These are phyloP conservation scores for Agaricales sp. DNA, from an alignment of 1,284 basidiomycete species.

Conservation along the genomic window DNA sequence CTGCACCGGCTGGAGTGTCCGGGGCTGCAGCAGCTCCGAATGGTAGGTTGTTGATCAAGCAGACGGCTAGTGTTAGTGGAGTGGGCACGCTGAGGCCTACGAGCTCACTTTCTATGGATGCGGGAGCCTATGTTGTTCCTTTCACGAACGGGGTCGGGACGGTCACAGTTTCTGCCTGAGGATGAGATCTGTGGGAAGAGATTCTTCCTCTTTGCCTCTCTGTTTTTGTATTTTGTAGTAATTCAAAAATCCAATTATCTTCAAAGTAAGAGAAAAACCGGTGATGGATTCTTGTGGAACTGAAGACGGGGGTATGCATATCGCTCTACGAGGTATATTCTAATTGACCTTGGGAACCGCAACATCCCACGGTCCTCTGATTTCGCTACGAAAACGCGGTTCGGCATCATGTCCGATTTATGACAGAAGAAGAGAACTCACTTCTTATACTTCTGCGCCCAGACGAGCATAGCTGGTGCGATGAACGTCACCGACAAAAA, in stretches of 20 bases:
- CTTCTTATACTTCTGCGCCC: conserved; percentile 83
- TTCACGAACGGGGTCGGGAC: conserved; percentile 28
- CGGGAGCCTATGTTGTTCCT: conserved; percentile 38
- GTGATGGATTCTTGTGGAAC: too few relatives aligned
- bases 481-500: conserved; percentile 55
- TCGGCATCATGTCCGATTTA: conserved; percentile 2
- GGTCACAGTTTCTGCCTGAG: conserved; percentile 17
- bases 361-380: conserved; percentile 53
- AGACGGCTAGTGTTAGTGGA: conserved; percentile 31
- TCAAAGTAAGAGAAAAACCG: too few relatives aligned
- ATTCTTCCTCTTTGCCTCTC: background rate
- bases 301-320: too few relatives aligned
- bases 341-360: conserved; percentile 53
- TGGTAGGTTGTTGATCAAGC: conserved; percentile 35
- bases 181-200: too few relatives aligned
- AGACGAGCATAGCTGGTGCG: conserved; percentile 63
- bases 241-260: too few relatives aligned
- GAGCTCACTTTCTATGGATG: conserved; percentile 26
- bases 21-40: conserved; percentile 35
- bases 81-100: conserved; percentile 30
- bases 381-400: conserved; percentile 26
- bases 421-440: conserved; percentile 21
- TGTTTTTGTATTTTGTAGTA: background rate
- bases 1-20: conserved; percentile 26
- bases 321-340: too few relatives aligned